Percentiles rank a stretch among this genome's conserved stretches.
Conservation (phyloP, 805 yeast genomes). For the Yarrowia deformans region DNA sequence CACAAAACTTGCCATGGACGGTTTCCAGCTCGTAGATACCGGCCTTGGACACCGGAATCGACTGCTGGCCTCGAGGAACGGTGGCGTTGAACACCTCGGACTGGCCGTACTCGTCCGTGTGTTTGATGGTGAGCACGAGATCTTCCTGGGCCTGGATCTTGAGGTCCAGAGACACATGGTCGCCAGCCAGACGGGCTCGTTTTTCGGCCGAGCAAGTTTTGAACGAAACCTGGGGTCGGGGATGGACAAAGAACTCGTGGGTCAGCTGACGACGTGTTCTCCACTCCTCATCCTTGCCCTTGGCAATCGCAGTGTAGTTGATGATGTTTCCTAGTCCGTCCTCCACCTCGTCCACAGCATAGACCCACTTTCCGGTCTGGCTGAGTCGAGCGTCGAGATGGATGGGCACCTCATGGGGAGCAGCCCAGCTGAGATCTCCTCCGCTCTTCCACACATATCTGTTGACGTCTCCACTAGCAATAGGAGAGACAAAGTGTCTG, state of each 20-base stretch:
- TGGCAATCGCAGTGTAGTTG: constrained; percentile 44
- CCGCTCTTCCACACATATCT: constrained; percentile 41
- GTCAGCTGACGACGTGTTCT: constrained; percentile 50
- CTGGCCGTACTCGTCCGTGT: constrained; percentile 48
- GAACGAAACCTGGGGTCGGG: constrained; percentile 61
- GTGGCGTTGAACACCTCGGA: constrained; percentile 45
- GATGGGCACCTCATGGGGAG: constrained; percentile 53
- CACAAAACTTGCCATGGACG: constrained; percentile 68
- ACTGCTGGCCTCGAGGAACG: constrained; percentile 33
- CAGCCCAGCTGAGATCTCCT: constrained; percentile 49
- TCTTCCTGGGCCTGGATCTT: constrained; percentile 56
- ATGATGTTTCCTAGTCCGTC: constrained; percentile 73
- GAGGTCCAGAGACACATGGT: constrained; percentile 43
- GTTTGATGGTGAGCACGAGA: constrained; percentile 52
- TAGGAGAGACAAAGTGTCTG: constrained; percentile 53
- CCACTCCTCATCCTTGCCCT: constrained; percentile 43
- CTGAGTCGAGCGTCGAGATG: constrained; percentile 55
- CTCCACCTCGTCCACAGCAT: constrained; percentile 62
- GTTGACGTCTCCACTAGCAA: constrained; percentile 43
- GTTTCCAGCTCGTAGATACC: constrained; percentile 69
- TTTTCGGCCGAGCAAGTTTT: constrained; percentile 47
- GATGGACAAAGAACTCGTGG: constrained; percentile 60
- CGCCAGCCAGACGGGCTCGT: constrained; percentile 47
- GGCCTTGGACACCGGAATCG: constrained; percentile 54
- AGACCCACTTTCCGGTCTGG: constrained; percentile 62